Conservation (phyloP, 768 basidiomycete species). For the Pleurotus giganteus region DNA sequence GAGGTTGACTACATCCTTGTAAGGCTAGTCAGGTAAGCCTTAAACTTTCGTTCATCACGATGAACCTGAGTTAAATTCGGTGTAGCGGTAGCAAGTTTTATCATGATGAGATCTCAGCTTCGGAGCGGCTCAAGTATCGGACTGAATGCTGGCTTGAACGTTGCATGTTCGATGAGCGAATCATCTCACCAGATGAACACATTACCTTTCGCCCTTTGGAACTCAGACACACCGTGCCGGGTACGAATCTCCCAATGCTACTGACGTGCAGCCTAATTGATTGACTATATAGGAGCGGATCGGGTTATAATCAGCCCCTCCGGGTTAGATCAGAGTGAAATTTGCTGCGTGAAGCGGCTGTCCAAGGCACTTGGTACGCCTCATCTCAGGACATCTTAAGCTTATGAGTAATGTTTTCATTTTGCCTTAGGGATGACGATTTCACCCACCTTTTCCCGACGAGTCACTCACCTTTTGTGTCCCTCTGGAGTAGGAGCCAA, state of each 20-base stretch:
- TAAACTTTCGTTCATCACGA: background rate
- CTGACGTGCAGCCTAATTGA: background rate
- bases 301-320: conserved; percentile 65
- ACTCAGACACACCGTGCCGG: conserved; percentile 54
- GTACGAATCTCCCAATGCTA: conserved; percentile 30
- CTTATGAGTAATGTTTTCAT: background rate
- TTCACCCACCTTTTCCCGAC: conserved; percentile 58
- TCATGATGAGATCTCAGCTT: conserved; percentile 48
- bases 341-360: conserved; percentile 63
- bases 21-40: conserved; percentile 64
- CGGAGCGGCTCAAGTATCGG: conserved; percentile 55
- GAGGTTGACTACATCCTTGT: conserved; percentile 68
- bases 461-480: conserved; percentile 80
- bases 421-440: conserved; percentile 48
- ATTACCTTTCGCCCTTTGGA: conserved; percentile 68
- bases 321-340: conserved; percentile 69
- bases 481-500: conserved; percentile 69
- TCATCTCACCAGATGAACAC: conserved; percentile 67
- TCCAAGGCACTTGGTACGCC: conserved; percentile 62
- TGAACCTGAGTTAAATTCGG: background rate
- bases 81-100: conserved; percentile 70
- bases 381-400: background rate
- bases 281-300: conserved; percentile 45
- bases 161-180: conserved; percentile 73
- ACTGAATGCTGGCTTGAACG: conserved; percentile 95